Base-by-base conservation (phyloP, 73 alveolate genomes). In the Paramecium pentaurelia region DNA sequence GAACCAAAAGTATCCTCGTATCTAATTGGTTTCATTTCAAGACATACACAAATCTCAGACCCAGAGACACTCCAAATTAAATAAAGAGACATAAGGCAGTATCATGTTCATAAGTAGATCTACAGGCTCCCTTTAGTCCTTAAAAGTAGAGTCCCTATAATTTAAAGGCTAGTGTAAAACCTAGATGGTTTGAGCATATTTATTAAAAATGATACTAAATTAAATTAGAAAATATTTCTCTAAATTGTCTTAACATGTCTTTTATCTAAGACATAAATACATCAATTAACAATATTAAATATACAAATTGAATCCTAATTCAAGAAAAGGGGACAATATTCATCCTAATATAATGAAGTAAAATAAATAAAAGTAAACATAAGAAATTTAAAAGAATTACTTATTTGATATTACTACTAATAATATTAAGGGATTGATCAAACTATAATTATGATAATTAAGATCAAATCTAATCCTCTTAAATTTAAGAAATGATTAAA, bases 181-280 rank as follows among this genome's bases (percentile, higher is more conserved):
- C 84, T 4, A 64, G 84, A 64, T 64, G 84, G 84, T 64, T 64
- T 64, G 84, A 64, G 27, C 84, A 64, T 64, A 64, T 64, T 64
- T 64, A 64, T 64, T 64, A 64, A 64, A 64, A 64, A 64, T 64
- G 84, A 64, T 64, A 64, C 84, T 64, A 10, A 64, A 28, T 64
- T 60, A 25, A 60, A 60, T 60, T 64, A 64, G 11, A 34, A 64
- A 64, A 34, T 28, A 34, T 64, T 28, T 64, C 84, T 28, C 28
- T 27, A 64, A 64, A 28, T 14, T 32, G 2, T 2, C 51, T 25
- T 16, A 22, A 64, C n/a, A 2, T 0, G 44, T 16, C 42, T 16
- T 64, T 2, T 0, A 32, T 64, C 44, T 30, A 60, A 22, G 44
- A 7, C 44, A 60, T 12, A 22, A 20, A 12, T 44, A 0, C 34